Base-by-base conservation (phyloP, 139 green algal genomes). In the Spirogloea muscicola region DNA sequence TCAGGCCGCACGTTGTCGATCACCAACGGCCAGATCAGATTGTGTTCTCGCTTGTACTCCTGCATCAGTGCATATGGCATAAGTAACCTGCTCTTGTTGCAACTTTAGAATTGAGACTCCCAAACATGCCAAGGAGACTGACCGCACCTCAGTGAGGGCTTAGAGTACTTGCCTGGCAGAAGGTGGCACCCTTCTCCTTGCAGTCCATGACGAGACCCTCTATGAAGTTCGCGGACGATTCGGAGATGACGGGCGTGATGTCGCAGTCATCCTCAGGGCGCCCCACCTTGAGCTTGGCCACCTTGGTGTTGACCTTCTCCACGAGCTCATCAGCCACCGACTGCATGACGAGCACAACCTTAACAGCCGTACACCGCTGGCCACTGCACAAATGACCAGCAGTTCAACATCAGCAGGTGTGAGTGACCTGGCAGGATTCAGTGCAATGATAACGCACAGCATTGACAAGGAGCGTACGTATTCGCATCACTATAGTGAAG, bases 341-440 rank as follows among this genome's bases (percentile, higher is more conserved):
- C 49, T 93, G 84, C 42, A 87, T 43, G 44, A 87, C 90, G 49
- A 93, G 77, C 67, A 95, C 88, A 33, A 93, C 73, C 75, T 96
- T 96, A 1, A 96, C 90, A 2, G 91, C 92, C 3, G 92, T 97
- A 84, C 92, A 97, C 57, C 92, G 85, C 87, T 97, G 92, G 16
- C 92, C 92, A 37, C 64, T 80, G 72, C 66, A 49, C n/a, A n/a
- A n/a, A n/a, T n/a, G n/a, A n/a, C n/a, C n/a, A n/a, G n/a, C n/a
- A n/a, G n/a, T n/a, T n/a, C n/a, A n/a, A n/a, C n/a, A n/a, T n/a
- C n/a, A n/a, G n/a, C n/a, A n/a, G n/a, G n/a, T n/a, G n/a, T n/a
- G n/a, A n/a, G n/a, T n/a, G n/a, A n/a, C n/a, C n/a, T n/a, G n/a
- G n/a, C n/a, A n/a, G n/a, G n/a, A n/a, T n/a, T n/a, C n/a, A n/a